Base-by-base conservation (phyloP, 1,139 yeast species). In the Candida sanyaensis region DNA sequence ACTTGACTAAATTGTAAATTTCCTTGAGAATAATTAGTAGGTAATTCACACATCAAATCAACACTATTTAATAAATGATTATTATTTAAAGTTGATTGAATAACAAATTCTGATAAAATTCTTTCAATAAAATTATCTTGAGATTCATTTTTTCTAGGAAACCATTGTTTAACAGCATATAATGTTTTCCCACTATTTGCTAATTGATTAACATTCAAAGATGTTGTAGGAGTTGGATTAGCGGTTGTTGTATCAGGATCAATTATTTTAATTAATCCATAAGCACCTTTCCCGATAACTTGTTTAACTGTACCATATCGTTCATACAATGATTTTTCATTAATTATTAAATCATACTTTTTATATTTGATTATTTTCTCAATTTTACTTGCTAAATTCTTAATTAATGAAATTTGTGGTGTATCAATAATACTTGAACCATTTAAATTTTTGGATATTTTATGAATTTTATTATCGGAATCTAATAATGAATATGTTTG, bases 221-320 rank as follows among this genome's bases (percentile, higher is more conserved):
- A 29, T 11, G 33, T 21, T 13, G 28, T 34, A 17, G 42, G 26
- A 31, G 13, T 37, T 37, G 28, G n/a, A 32, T 23, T 42, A 4
- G 29, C 7, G 23, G 17, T 17, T 24, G 60, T 69, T 11, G 61
- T 73, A 66, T 66, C 81, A 73, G 71, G 84, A 84, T 46, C 93
- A 71, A 54, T 62, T 17, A 90, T 77, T 53, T 93, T 78, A 21
- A 90, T 96, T 34, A 87, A 81, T 24, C 97, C 97, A 66, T 86
- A 91, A 0, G 96, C 83, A 24, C 96, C 96, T 48, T 83, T 80
- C 12, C 97, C 97, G 46, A 91, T 80, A 24, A 89, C 82, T 52
- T 86, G 92, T 59, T 83, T 90, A 55, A 92, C 85, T 43, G 80
- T 75, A 28, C 97, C 97, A 62, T 90, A 90, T 57, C 88, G 81